Evolutionary conservation across 129 eudicot genomes (phyloP).

Genomic region (Flaveria sonorensis): DNA sequence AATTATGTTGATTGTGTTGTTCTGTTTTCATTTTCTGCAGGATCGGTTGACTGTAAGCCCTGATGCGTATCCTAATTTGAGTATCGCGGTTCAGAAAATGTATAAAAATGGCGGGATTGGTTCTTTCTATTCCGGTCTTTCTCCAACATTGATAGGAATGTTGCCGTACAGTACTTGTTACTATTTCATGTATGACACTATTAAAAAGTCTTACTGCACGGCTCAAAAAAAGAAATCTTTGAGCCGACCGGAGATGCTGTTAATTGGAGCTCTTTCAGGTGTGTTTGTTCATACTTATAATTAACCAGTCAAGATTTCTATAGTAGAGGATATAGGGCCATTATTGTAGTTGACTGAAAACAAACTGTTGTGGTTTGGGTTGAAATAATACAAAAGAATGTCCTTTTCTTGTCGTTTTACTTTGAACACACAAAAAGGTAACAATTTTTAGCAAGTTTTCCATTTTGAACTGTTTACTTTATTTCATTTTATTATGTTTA

Average conservation of each 20-base stretch:
- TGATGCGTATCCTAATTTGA: conserved; percentile 65
- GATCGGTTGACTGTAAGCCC: conserved; percentile 91
- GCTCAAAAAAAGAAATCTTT: conserved; percentile 68
- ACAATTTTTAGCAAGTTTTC: background rate
- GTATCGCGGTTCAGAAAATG: conserved; percentile 68
- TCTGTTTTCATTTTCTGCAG: conserved; percentile 40
- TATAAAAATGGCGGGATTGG: conserved; percentile 72
- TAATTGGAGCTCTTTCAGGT: conserved; percentile 94
- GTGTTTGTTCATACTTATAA: conserved; percentile 12
- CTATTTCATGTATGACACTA: conserved; percentile 93
- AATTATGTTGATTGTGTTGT: background rate
- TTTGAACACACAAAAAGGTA: background rate
- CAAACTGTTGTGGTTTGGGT: background rate
- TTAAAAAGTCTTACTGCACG: conserved; percentile 76
- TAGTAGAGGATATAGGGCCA: background rate
- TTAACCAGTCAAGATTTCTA: background rate
- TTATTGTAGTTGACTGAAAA: background rate
- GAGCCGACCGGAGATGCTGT: conserved; percentile 84
- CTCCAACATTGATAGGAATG: conserved; percentile 92
- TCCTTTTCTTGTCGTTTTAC: background rate
- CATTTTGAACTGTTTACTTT: background rate
- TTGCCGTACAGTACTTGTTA: conserved; percentile 95
- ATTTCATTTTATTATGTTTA: background rate
- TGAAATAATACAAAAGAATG: background rate
- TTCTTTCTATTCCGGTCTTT: conserved; percentile 76